Evolutionary conservation across 768 basidiomycete genomes (phyloP).

Genomic region (Tulasnella sp.): DNA sequence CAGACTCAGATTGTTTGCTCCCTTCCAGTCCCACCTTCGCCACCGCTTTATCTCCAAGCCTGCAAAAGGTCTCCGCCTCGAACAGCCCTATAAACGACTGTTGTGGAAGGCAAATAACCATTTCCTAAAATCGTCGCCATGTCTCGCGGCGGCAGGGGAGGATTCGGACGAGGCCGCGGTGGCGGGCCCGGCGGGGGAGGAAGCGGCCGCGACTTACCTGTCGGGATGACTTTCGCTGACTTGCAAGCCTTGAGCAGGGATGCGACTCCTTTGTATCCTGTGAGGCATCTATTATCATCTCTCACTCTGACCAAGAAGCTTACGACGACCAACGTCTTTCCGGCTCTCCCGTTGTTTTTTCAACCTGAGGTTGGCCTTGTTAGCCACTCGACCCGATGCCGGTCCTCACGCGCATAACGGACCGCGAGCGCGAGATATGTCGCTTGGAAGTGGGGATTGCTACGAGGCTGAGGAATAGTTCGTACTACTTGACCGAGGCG

Average conservation of each 20-base stretch:
- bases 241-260: constrained; percentile 67
- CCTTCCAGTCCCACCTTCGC: no score
- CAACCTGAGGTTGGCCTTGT: background rate
- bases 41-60: no score
- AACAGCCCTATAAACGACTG: no score
- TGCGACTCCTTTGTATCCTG: constrained; percentile 68
- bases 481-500: constrained; percentile 64
- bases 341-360: background rate
- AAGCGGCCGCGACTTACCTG: constrained; percentile 40
- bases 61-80: no score
- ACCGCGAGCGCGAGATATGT: constrained; percentile 53
- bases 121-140: constrained; percentile 21
- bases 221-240: constrained; percentile 74
- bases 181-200: constrained; percentile 35
- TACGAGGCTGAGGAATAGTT: constrained; percentile 50
- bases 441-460: constrained; percentile 58
- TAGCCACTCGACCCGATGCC: constrained; percentile 58
- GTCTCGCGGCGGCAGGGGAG: constrained; percentile 38
- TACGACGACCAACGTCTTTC: background rate
- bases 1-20: no score
- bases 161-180: constrained; percentile 42
- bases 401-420: constrained; percentile 51
- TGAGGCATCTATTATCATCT: constrained; percentile 29
- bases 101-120: no score
- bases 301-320: constrained; percentile 12